Base-by-base conservation (phyloP, 176 grass and related monocot species). In the Aegilops speltoides region DNA sequence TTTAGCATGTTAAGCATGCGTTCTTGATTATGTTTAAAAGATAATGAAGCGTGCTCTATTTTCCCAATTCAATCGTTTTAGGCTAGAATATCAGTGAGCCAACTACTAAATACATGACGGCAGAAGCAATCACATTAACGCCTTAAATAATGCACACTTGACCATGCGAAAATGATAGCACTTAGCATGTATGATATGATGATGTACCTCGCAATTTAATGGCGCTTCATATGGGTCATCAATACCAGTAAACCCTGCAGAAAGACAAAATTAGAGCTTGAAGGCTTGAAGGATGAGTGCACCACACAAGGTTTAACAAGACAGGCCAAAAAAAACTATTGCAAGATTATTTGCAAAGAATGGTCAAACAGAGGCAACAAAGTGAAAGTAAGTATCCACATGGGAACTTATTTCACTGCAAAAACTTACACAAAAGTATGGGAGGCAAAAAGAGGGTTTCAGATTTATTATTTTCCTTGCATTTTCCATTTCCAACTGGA, bases 161-260 rank as follows among this genome's bases (percentile, higher is more conserved):
- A 84, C 19, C 75, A 70, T 32, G 28, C n/a, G 22, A 82, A 84
- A 2, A 85, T 81, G 74, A 71, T 20, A 84, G 31, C 2, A 82
- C 85, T 43, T 25, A 81, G 31, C 0, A 48, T 85, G 43, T 81
- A 46, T 59, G 24, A 68, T 76, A 22, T 34, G 24, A 84, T 14
- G 7, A 61, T 66, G 69, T 98, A 95, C 96, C 96, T 98, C 96
- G 19, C 84, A 95, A 77, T 98, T 94, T 52, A 94, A 77, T 54
- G 96, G 96, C 74, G 84, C 45, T 84, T 98, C 96, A 64, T 98
- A 98, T 41, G 96, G 96, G 85, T 95, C 96, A 86, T 98, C 91
- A 64, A 98, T 98, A 87, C 96, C 96, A 79, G 96, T 98, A 88
- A 98, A 98, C 88, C 96, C 96, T 98, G 91, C 37, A 95, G 87